Evolutionary conservation across 2,329 filamentous ascomycete species (phyloP).

Genomic region (Fusarium drepaniforme): DNA sequence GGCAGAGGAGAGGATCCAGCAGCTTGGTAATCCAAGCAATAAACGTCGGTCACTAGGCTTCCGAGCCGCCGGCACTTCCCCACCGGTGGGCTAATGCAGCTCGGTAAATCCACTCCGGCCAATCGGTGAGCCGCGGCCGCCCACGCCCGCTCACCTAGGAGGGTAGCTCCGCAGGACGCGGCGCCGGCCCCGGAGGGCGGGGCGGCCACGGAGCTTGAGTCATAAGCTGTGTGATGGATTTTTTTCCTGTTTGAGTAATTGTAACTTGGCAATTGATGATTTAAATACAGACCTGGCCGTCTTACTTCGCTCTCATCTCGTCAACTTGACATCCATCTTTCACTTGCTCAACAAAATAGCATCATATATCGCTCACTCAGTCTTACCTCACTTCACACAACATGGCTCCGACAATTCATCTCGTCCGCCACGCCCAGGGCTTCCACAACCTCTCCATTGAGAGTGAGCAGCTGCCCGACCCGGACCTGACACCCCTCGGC

Average conservation of each 20-base stretch:
- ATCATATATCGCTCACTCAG: slow-evolving; percentile 9
- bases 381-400: slow-evolving; percentile 15
- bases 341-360: neutral
- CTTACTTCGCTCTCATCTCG: neutral
- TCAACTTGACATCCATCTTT: neutral
- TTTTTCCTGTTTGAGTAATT: neutral
- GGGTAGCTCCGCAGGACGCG: slow-evolving; percentile 34
- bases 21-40: slow-evolving; percentile 14
- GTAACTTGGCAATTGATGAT: neutral
- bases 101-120: slow-evolving; percentile 20
- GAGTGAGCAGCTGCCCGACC: slow-evolving; percentile 82
- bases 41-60: neutral
- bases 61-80: slow-evolving; percentile 1
- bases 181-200: slow-evolving; percentile 40
- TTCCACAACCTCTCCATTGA: slow-evolving; percentile 81
- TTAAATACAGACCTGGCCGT: slow-evolving; percentile 5
- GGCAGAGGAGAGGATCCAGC: slow-evolving; percentile 18
- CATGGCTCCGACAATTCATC: slow-evolving; percentile 70
- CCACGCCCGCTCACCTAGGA: slow-evolving; percentile 36
- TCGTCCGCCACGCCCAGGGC: slow-evolving; percentile 82
- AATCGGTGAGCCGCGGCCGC: slow-evolving; percentile 37
- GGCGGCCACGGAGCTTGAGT: slow-evolving; percentile 28
- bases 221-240: slow-evolving; percentile 20
- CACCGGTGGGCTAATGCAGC: slow-evolving; percentile 21
- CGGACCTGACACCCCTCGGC: slow-evolving; percentile 81